These are phyloP conservation scores for Colletotrichum tamarilloi DNA, from an alignment of 2,329 filamentous ascomycete genomes.

Conservation along the genomic window DNA sequence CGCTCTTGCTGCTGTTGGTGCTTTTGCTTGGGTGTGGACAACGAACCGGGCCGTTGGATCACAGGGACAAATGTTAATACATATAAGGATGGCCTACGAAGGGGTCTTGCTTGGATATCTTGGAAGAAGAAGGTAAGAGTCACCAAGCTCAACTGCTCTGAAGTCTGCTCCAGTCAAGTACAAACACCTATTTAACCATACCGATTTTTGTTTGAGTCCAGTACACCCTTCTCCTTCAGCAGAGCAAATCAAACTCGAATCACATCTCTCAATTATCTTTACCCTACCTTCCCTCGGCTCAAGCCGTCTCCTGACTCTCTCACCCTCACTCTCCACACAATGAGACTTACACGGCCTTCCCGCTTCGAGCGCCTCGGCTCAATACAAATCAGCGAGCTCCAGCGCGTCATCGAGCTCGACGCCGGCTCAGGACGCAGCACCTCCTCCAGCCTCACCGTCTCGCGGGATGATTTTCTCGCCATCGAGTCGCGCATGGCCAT, in stretches of 20 bases:
- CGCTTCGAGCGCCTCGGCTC: constrained; percentile 21
- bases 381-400: constrained; percentile 1
- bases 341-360: not conserved
- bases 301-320: not conserved
- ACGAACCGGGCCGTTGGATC: not conserved
- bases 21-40: not conserved
- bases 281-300: not conserved
- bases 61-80: not conserved
- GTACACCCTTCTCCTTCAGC: not conserved
- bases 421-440: constrained; percentile 8
- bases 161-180: not conserved
- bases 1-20: not conserved
- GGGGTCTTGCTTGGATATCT: not conserved
- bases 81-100: not conserved
- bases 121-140: not conserved
- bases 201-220: not conserved
- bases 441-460: not conserved
- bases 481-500: constrained; percentile 21
- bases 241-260: not conserved
- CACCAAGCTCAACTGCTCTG: not conserved
- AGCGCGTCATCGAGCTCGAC: constrained; percentile 17
- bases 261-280: not conserved
- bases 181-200: not conserved
- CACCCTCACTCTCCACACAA: not conserved
- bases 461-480: not conserved